A percentile compares a stretch with the other conserved stretches of the same genome.
These are phyloP conservation scores for Talaromyces liani DNA, from an alignment of 495 filamentous ascomycete species.

Conservation along the genomic window DNA sequence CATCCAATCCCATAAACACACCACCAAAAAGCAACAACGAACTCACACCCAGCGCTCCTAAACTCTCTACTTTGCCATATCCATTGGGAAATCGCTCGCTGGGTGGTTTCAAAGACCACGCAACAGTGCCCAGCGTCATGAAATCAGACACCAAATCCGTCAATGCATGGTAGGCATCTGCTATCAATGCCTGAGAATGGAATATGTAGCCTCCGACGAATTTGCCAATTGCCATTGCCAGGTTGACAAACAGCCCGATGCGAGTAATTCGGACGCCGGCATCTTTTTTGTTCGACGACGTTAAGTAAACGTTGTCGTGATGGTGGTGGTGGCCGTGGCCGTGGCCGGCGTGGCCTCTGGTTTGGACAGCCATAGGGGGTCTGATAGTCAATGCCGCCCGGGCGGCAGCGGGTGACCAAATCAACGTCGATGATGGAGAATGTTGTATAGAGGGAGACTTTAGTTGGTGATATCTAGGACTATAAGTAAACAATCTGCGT, in stretches of 20 bases:
- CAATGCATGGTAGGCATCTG: constrained; percentile 90
- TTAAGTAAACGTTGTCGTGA: constrained; percentile 84
- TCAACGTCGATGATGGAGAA: background rate
- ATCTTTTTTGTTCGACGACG: constrained; percentile 81
- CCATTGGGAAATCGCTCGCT: constrained; percentile 77
- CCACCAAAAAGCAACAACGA: constrained; percentile 82
- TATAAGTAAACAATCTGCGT: background rate
- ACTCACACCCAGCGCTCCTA: constrained; percentile 89
- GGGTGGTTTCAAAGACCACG: constrained; percentile 80
- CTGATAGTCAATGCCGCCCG: background rate
- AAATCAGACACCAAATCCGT: constrained; percentile 94
- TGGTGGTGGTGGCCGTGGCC: constrained; percentile 55
- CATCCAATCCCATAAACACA: constrained; percentile 80
- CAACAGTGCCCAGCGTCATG: constrained; percentile 85
- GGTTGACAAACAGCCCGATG: constrained; percentile 84
- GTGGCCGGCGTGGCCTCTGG: constrained; percentile 23
- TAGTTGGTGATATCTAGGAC: background rate
- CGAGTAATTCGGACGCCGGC: constrained; percentile 92
- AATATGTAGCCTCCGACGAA: constrained; percentile 88
- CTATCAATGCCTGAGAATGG: constrained; percentile 87
- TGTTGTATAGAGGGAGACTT: background rate
- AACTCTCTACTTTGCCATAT: constrained; percentile 94
- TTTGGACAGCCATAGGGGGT: constrained; percentile 30
- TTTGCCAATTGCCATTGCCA: constrained; percentile 89
- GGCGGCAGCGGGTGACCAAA: background rate